Percentiles rank a stretch among this genome's conserved stretches.
phyloP scores from a whole-genome alignment of 1,284 basidiomycete species.

The Ustilago cynodontis region DNA sequence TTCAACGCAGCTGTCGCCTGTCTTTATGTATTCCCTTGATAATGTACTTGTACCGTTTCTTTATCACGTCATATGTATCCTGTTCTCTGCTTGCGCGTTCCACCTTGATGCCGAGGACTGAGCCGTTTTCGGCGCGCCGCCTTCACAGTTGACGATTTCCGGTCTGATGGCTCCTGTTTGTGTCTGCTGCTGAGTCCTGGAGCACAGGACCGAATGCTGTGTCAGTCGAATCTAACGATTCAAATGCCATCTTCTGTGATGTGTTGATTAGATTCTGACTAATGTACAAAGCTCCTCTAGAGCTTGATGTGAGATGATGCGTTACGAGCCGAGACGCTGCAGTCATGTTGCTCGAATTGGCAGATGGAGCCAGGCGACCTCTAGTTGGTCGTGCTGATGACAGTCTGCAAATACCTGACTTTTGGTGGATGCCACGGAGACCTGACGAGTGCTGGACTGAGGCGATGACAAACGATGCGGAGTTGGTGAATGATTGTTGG shows the following conservation, averaged over 20 bases:
- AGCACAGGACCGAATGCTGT: neutral
- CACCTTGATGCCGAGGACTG: neutral
- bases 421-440: neutral
- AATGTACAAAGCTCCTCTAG: conserved; percentile 22
- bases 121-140: neutral
- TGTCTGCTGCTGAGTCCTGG: neutral
- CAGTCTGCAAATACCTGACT: neutral
- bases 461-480: neutral
- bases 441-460: neutral
- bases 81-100: neutral
- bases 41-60: conserved; percentile 17
- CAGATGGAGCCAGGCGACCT: neutral
- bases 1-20: neutral
- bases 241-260: neutral
- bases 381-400: neutral
- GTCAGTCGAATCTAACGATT: neutral
- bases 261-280: conserved; percentile 9
- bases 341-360: neutral
- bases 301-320: conserved; percentile 5
- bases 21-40: neutral
- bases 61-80: neutral
- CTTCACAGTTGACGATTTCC: too few relatives aligned
- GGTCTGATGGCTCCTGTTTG: neutral
- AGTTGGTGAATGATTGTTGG: neutral
- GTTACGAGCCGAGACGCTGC: conserved; percentile 9